Base-by-base conservation (phyloP, 345 rosid genomes). In the Arabidopsis suecica region DNA sequence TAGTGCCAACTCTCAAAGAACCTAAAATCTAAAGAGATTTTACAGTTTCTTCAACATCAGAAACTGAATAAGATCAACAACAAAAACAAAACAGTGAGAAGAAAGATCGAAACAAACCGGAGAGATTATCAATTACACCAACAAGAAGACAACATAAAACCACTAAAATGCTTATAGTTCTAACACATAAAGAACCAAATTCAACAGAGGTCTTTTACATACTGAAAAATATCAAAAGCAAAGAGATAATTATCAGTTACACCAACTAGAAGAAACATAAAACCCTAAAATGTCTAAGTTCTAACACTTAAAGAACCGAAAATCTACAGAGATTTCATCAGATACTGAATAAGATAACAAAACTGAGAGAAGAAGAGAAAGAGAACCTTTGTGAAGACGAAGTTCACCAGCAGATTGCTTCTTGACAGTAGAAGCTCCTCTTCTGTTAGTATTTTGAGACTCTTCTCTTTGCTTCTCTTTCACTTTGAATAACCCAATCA, bases 341-440 rank as follows among this genome's bases (percentile, higher is more conserved):
- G 41, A 42, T 7, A 8, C 25, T 9, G 9, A 37, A 51, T 20
- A 34, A 22, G 18, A 11, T 38, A 12, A 36, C 2, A 13, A 6
- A 41, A 42, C 42, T 7, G 5, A 23, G 60, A 20, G 37, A 34
- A 34, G 37, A 7, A 48, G 49, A 42, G 42, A 69, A 54, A 33
- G 58, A 25, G 14, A 69, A 93, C 98, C 96, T 89, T 85, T 93
- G 63, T 87, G 84, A 73, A 93, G 88, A 76, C 95, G 96, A 74
- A 93, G 83, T 74, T 93, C 96, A 22, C 96, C 93, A 61, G 96
- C 88, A 59, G 84, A 79, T 85, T 87, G 91, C 80, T 82, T 89
- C 75, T 84, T 91, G 22, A 65, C 37, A 20, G 84, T 78, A 47
- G 76, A 55, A 30, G 71, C 64, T 57, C 83, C 84, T 56, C 85